Evolutionary conservation across 345 rosid species (phyloP).

Genomic region (Eutrema japonicum): DNA sequence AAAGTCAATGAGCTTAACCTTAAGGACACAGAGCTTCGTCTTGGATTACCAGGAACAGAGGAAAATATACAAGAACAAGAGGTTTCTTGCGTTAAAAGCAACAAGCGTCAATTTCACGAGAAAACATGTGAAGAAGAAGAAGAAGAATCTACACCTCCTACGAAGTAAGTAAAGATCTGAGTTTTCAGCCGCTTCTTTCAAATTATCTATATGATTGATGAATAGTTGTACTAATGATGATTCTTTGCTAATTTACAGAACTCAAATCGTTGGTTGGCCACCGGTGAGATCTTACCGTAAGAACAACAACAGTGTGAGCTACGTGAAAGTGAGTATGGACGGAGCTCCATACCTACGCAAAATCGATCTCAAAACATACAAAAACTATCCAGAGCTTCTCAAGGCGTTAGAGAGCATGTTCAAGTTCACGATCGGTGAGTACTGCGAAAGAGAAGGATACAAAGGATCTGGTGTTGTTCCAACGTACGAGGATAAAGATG

Average conservation of each 20-base stretch:
- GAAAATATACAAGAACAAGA: slow-evolving; percentile 43
- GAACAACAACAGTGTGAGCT: slow-evolving; percentile 51
- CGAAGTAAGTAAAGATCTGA: slow-evolving; percentile 59
- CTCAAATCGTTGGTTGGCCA: slow-evolving; percentile 83
- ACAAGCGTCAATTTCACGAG: slow-evolving; percentile 52
- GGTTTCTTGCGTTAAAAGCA: slow-evolving; percentile 53
- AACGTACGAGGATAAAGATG: slow-evolving; percentile 81
- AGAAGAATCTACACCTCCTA: slow-evolving; percentile 58
- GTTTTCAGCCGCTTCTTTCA: slow-evolving; percentile 1
- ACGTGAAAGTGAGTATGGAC: slow-evolving; percentile 73
- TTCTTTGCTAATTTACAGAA: slow-evolving; percentile 46
- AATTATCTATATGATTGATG: background rate
- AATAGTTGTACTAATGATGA: slow-evolving; percentile 22
- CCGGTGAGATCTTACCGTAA: slow-evolving; percentile 69
- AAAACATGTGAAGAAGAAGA: slow-evolving; percentile 37
- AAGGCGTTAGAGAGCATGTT: slow-evolving; percentile 69
- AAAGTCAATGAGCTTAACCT: slow-evolving; percentile 64
- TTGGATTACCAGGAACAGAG: slow-evolving; percentile 83
- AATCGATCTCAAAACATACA: slow-evolving; percentile 63
- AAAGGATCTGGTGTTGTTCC: slow-evolving; percentile 67
- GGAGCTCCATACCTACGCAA: slow-evolving; percentile 80
- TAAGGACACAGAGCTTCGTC: slow-evolving; percentile 84
- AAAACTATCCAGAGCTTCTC: slow-evolving; percentile 58
- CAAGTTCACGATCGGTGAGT: slow-evolving; percentile 58
- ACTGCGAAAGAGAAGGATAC: slow-evolving; percentile 60